Evolutionary conservation across 2,329 filamentous ascomycete genomes (phyloP).

Genomic region (Diaporthe eres): DNA sequence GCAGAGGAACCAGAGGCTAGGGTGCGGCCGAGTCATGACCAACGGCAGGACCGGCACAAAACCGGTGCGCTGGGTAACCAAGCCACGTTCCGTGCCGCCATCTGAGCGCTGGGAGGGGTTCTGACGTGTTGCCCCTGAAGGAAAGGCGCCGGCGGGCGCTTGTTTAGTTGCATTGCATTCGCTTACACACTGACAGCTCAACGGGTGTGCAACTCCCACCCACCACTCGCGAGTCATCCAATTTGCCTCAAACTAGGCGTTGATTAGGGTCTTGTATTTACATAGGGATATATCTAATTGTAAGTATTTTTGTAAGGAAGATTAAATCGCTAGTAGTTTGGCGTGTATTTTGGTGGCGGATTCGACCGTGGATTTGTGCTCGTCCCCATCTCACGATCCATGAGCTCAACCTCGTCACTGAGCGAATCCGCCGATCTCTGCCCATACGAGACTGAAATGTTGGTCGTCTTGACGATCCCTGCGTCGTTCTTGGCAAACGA

Average conservation of each 20-base stretch:
- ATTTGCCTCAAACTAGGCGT: not conserved
- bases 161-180: not conserved
- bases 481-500: constrained; percentile 19
- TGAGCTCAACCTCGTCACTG: constrained; percentile 41
- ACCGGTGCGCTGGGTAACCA: constrained; percentile 4
- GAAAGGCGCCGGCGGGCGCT: not conserved
- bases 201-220: not conserved
- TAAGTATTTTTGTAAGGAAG: not conserved
- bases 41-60: constrained; percentile 7
- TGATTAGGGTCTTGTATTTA: not conserved
- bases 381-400: constrained; percentile 35
- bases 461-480: constrained; percentile 41
- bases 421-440: constrained; percentile 30
- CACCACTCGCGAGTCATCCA: not conserved
- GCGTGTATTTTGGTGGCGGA: constrained; percentile 10
- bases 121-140: constrained; percentile 15
- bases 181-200: not conserved
- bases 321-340: constrained; percentile 9
- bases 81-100: constrained; percentile 21
- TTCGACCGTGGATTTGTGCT: constrained; percentile 5
- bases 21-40: not conserved
- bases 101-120: not conserved
- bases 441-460: constrained; percentile 38
- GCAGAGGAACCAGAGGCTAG: not conserved
- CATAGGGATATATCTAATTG: not conserved